A percentile compares a stretch with the other conserved stretches of the same genome.
phyloP scores from a whole-genome alignment of 305 asterid species.

The Fraxinus sp. region DNA sequence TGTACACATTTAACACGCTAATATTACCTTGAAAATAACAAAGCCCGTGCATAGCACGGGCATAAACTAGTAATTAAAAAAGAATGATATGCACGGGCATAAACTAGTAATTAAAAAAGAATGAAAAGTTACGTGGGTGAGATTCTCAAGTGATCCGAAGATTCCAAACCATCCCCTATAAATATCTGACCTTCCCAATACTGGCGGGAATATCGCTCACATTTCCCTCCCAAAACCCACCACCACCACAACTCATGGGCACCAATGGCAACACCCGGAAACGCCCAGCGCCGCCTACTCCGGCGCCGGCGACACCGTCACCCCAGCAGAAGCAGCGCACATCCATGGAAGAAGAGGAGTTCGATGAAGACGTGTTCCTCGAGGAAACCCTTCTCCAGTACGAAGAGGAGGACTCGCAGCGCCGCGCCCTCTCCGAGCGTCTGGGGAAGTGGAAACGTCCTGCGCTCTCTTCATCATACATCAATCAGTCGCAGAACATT shows the following conservation, averaged over 20 bases:
- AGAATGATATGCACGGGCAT: no score
- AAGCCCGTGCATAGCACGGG: no score
- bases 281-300: conserved; percentile 47
- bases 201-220: conserved; percentile 45
- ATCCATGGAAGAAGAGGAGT: conserved; percentile 68
- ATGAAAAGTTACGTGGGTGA: background rate
- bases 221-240: conserved; percentile 25
- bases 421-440: conserved; percentile 51
- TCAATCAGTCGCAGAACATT: conserved; percentile 50
- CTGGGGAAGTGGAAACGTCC: conserved; percentile 83
- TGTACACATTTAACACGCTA: no score
- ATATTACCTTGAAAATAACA: no score
- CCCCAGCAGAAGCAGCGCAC: conserved; percentile 63
- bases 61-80: no score
- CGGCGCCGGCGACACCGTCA: conserved; percentile 40
- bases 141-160: background rate
- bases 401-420: conserved; percentile 70
- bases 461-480: conserved; percentile 47
- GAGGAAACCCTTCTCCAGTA: conserved; percentile 78
- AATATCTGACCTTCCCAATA: background rate
- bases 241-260: conserved; percentile 39
- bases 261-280: conserved; percentile 50
- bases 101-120: no score
- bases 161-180: background rate
- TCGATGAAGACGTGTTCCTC: conserved; percentile 82